A percentile compares a stretch with the other conserved stretches of the same genome.
Evolutionary conservation across 495 filamentous ascomycete species (phyloP).

Genomic region (Platismatia glauca): DNA sequence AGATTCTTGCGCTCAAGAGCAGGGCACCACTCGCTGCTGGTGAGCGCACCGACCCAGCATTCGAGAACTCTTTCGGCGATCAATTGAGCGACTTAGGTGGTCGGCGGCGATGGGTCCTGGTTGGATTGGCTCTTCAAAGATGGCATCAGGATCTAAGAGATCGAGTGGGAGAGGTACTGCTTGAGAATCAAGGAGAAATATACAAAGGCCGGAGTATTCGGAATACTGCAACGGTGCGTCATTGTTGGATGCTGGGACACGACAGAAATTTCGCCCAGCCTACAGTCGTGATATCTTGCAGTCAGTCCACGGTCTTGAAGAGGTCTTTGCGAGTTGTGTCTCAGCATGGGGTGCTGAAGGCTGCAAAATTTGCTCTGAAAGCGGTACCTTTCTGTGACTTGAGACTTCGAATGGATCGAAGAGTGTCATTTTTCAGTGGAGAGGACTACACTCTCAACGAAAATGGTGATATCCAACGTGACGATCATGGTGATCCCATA

Average conservation of each 20-base stretch:
- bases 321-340: background rate
- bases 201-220: conserved; percentile 6
- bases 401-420: background rate
- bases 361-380: conserved; percentile 5
- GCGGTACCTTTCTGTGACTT: conserved; percentile 1
- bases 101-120: conserved; percentile 2
- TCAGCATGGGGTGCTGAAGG: conserved; percentile 4
- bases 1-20: background rate
- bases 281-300: conserved; percentile 6
- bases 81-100: conserved; percentile 4
- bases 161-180: background rate
- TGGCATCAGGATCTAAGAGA: conserved; percentile 1
- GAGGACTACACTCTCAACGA: background rate
- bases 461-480: background rate
- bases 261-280: conserved; percentile 2
- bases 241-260: conserved; percentile 10
- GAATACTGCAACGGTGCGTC: background rate
- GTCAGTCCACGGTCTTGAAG: background rate
- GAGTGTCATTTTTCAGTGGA: background rate
- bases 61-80: conserved; percentile 8
- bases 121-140: background rate
- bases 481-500: background rate
- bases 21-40: background rate
- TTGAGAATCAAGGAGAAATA: conserved; percentile 6
- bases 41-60: conserved; percentile 2